Percentiles rank a stretch among this genome's conserved stretches.
These are phyloP conservation scores for Nemophila menziesii DNA, from an alignment of 257 asterid genomes.

Conservation along the genomic window DNA sequence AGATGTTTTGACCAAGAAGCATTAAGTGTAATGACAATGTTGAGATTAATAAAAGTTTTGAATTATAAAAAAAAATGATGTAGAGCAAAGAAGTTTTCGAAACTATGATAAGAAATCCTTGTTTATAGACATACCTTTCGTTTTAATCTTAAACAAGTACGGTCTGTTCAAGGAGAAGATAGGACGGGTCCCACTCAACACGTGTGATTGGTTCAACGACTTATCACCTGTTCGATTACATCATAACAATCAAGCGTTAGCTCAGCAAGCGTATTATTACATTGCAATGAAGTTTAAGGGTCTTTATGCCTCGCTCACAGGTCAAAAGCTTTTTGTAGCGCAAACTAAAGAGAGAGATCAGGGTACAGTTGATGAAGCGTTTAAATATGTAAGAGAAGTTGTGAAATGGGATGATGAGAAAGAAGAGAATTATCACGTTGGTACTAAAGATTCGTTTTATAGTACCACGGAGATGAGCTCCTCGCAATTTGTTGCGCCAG, in stretches of 20 bases:
- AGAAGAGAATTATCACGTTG: conserved; percentile 16
- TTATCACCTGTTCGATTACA: conserved; percentile 39
- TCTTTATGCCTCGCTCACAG: conserved; percentile 36
- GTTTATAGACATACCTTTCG: conserved; percentile 35
- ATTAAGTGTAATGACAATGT: too few species aligned
- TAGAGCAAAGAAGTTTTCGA: conserved; percentile 38
- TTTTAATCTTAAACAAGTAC: conserved; percentile 51
- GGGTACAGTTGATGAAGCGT: conserved; percentile 35
- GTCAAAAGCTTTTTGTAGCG: conserved; percentile 49
- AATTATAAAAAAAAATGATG: conserved; percentile 49
- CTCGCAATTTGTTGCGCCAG: conserved; percentile 9
- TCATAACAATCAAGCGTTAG: conserved; percentile 27
- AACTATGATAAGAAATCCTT: conserved; percentile 22
- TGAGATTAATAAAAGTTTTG: too few species aligned
- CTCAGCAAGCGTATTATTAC: conserved; percentile 49
- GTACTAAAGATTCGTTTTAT: conserved; percentile 24
- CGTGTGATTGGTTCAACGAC: conserved; percentile 57
- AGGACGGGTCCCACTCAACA: conserved; percentile 38
- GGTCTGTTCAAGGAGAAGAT: conserved; percentile 45
- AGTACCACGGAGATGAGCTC: conserved; percentile 24
- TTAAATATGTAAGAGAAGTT: conserved; percentile 42
- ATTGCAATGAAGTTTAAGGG: conserved; percentile 52
- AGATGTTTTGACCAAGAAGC: too few species aligned
- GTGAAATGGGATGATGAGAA: conserved; percentile 49
- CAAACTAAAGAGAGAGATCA: conserved; percentile 28